Conservation (phyloP, 1,284 basidiomycete species). For the Lentinus polychrous region DNA sequence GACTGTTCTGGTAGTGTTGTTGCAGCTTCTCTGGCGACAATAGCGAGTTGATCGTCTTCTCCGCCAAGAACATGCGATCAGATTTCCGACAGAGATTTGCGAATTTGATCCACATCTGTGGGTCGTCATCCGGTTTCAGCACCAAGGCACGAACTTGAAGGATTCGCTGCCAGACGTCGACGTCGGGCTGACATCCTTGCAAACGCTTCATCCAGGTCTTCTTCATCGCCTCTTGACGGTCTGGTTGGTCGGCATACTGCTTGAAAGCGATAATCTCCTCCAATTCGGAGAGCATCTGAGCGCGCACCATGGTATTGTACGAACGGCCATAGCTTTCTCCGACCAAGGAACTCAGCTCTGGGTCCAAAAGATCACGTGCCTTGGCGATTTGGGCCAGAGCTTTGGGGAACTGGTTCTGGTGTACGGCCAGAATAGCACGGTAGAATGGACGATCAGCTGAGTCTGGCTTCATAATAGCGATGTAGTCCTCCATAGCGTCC, state of each 20-base stretch:
- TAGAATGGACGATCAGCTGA: slow-evolving; percentile 96
- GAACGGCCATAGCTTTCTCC: slow-evolving; percentile 96
- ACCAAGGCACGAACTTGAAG: slow-evolving; percentile 95
- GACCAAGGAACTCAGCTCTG: slow-evolving; percentile 87
- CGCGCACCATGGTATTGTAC: slow-evolving; percentile 94
- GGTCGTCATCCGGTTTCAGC: slow-evolving; percentile 90
- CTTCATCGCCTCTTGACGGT: slow-evolving; percentile 80
- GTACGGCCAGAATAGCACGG: slow-evolving; percentile 91
- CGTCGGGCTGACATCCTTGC: slow-evolving; percentile 95
- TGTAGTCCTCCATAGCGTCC: slow-evolving; percentile 99
- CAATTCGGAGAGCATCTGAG: slow-evolving; percentile 97
- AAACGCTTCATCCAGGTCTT: slow-evolving; percentile 95
- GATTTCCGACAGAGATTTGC: slow-evolving; percentile 85
- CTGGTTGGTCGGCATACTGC: slow-evolving; percentile 89
- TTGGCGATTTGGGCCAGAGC: slow-evolving; percentile 89
- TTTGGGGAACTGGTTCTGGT: slow-evolving; percentile 92
- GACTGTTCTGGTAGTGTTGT: slow-evolving; percentile 26
- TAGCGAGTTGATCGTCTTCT: slow-evolving; percentile 95
- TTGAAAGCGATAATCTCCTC: slow-evolving; percentile 99
- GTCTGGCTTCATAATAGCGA: slow-evolving; percentile 88
- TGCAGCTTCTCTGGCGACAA: slow-evolving; percentile 50
- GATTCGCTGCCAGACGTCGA: slow-evolving; percentile 99
- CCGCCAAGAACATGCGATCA: slow-evolving; percentile 83
- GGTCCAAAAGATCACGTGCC: slow-evolving; percentile 91
- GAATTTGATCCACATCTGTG: slow-evolving; percentile 96